These are phyloP conservation scores for Miscanthus lutarioriparius DNA, from an alignment of 176 grass and related monocot species.

Conservation along the genomic window DNA sequence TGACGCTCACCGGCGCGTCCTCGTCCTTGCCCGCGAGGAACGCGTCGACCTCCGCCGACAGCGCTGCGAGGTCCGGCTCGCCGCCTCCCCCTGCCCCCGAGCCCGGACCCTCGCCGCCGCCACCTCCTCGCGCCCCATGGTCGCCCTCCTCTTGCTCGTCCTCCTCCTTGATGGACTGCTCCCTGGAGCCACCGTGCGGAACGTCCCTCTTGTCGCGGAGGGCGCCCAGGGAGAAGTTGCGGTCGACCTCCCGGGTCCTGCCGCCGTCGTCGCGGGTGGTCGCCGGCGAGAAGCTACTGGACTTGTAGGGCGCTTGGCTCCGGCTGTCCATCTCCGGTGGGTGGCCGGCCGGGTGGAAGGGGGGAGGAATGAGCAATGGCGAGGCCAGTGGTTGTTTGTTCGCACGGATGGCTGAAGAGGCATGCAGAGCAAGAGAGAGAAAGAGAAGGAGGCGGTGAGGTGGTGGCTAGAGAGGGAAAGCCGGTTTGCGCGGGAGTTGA, in stretches of 20 bases:
- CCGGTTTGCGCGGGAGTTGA: conserved; percentile 26
- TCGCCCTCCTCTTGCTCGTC: conserved; percentile 53
- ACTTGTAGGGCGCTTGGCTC: conserved; percentile 48
- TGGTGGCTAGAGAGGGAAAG: neutral
- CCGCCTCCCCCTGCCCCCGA: neutral
- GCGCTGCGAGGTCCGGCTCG: conserved; percentile 41
- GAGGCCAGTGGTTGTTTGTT: conserved; percentile 31
- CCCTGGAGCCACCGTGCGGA: conserved; percentile 21
- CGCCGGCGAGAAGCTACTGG: conserved; percentile 45
- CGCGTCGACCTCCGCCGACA: conserved; percentile 68
- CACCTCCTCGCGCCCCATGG: neutral
- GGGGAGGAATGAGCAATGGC: conserved; percentile 24
- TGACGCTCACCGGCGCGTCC: neutral
- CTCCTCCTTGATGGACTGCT: conserved; percentile 62
- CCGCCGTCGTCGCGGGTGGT: conserved; percentile 52
- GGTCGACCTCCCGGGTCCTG: conserved; percentile 60
- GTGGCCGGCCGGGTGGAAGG: conserved; percentile 40
- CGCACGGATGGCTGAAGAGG: conserved; percentile 16
- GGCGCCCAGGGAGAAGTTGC: conserved; percentile 76
- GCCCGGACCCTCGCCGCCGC: neutral
- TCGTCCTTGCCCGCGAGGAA: conserved; percentile 41
- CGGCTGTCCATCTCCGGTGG: conserved; percentile 48
- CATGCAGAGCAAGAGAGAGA: conserved; percentile 41
- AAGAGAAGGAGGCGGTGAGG: conserved; percentile 22
- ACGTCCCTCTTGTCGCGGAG: conserved; percentile 35